These are phyloP conservation scores for Trifolium pratense DNA, from an alignment of 306 rosid genomes.

Conservation along the genomic window DNA sequence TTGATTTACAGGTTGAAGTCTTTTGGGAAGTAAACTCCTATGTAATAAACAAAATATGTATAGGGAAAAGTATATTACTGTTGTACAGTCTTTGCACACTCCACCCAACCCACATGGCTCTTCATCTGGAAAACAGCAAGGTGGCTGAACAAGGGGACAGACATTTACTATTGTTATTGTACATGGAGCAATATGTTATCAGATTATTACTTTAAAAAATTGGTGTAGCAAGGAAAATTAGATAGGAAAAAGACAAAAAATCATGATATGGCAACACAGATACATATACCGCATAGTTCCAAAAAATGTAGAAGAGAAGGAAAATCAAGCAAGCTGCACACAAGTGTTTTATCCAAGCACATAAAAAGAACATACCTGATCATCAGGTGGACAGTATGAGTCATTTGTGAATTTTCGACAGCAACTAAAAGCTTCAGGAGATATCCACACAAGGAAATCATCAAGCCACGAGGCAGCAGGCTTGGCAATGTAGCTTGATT, in stretches of 20 bases:
- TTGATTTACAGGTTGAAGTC: slow-evolving; percentile 19
- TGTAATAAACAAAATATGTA: slow-evolving; percentile 31
- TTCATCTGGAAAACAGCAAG: slow-evolving; percentile 88
- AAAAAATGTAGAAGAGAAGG: slow-evolving; percentile 25
- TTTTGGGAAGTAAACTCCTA: slow-evolving; percentile 28
- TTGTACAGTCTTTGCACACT: slow-evolving; percentile 93
- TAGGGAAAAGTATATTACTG: slow-evolving; percentile 62
- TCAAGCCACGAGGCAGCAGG: slow-evolving; percentile 99
- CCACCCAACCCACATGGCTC: slow-evolving; percentile 84
- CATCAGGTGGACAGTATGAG: slow-evolving; percentile 97
- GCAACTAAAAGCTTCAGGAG: slow-evolving; percentile 99
- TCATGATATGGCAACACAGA: slow-evolving; percentile 8
- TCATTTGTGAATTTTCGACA: slow-evolving; percentile 87
- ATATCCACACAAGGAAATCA: slow-evolving; percentile 96
- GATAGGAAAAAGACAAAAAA: slow-evolving; percentile 29
- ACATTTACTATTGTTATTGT: slow-evolving; percentile 38
- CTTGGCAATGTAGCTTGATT: slow-evolving; percentile 87
- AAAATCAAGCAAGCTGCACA: slow-evolving; percentile 20
- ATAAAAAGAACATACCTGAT: slow-evolving; percentile 66
- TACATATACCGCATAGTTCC: slow-evolving; percentile 20
- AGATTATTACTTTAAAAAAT: slow-evolving; percentile 35
- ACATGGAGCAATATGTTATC: slow-evolving; percentile 35
- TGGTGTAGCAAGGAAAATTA: slow-evolving; percentile 16
- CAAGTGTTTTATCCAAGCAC: slow-evolving; percentile 20
- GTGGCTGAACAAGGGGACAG: slow-evolving; percentile 69